Conservation (phyloP, 1,139 yeast genomes). For the Blastobotrys niveus region DNA sequence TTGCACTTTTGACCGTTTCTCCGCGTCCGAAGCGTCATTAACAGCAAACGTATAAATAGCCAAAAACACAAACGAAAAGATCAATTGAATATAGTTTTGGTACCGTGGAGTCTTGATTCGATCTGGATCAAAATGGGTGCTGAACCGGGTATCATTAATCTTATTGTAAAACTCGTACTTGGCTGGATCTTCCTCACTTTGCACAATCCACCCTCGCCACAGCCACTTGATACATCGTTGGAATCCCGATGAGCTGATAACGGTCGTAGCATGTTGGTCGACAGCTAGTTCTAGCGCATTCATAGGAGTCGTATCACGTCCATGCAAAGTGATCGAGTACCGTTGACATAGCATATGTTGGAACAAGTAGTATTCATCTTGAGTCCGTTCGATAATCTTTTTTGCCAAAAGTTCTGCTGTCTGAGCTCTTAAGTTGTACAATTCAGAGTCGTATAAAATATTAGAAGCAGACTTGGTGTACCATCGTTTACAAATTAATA, state of each 20-base stretch:
- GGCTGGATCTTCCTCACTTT: slow-evolving; percentile 40
- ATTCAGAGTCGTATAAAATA: slow-evolving; percentile 63
- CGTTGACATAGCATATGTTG: slow-evolving; percentile 74
- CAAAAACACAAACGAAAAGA: slow-evolving; percentile 62
- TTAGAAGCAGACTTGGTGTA: slow-evolving; percentile 53
- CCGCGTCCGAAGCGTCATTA: slow-evolving; percentile 37
- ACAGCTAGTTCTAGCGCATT: slow-evolving; percentile 81
- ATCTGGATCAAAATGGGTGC: slow-evolving; percentile 74
- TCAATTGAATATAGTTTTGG: slow-evolving; percentile 67
- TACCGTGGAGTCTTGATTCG: slow-evolving; percentile 79
- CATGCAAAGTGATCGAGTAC: slow-evolving; percentile 60
- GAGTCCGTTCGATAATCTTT: slow-evolving; percentile 52
- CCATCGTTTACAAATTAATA: slow-evolving; percentile 76
- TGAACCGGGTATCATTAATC: slow-evolving; percentile 49
- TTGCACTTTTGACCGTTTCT: not conserved
- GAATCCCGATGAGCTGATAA: slow-evolving; percentile 73
- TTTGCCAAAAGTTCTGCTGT: slow-evolving; percentile 74
- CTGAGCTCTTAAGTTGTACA: slow-evolving; percentile 54
- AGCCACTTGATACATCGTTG: slow-evolving; percentile 85
- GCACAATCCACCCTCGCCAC: slow-evolving; percentile 92
- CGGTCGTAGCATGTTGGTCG: slow-evolving; percentile 73
- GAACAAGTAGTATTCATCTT: slow-evolving; percentile 57
- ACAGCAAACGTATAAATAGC: slow-evolving; percentile 58
- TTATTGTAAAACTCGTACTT: slow-evolving; percentile 57
- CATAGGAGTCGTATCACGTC: slow-evolving; percentile 54